These are phyloP conservation scores for Fusarium sp. DNA, from an alignment of 2,329 filamentous ascomycete genomes.

Conservation along the genomic window DNA sequence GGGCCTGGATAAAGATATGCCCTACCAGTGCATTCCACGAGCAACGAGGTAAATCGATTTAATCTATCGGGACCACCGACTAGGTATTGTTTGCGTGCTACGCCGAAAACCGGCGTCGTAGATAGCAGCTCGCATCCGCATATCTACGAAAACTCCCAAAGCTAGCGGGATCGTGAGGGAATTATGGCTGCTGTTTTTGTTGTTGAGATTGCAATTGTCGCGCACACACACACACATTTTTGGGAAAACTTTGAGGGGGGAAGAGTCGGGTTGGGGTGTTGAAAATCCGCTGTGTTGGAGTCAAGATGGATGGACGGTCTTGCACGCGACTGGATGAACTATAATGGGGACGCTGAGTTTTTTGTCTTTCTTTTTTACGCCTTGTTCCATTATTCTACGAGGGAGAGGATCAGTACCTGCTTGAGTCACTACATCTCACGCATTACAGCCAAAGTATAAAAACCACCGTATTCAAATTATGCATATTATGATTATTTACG, in stretches of 20 bases:
- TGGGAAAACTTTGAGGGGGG: slow-evolving; percentile 11
- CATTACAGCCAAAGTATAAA: slow-evolving; percentile 1
- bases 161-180: slow-evolving; percentile 30
- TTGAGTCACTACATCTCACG: slow-evolving; percentile 12
- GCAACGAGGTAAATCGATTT: slow-evolving; percentile 3
- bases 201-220: slow-evolving; percentile 29
- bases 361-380: slow-evolving; percentile 5
- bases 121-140: neutral
- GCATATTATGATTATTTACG: slow-evolving; percentile 2
- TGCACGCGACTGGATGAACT: slow-evolving; percentile 23
- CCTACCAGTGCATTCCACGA: slow-evolving; percentile 21
- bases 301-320: slow-evolving; percentile 44
- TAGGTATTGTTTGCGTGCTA: neutral
- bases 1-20: slow-evolving; percentile 31
- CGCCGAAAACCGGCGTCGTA: slow-evolving; percentile 19
- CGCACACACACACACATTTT: slow-evolving; percentile 24
- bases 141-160: neutral
- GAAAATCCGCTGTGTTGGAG: slow-evolving; percentile 37
- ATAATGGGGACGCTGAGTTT: slow-evolving; percentile 23
- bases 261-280: slow-evolving; percentile 36
- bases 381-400: slow-evolving; percentile 3
- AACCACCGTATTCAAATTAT: neutral
- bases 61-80: slow-evolving; percentile 30
- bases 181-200: slow-evolving; percentile 26
- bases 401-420: slow-evolving; percentile 22